Base-by-base conservation (phyloP, 2,329 filamentous ascomycete genomes). In the Paracoccidioides brasiliensis region DNA sequence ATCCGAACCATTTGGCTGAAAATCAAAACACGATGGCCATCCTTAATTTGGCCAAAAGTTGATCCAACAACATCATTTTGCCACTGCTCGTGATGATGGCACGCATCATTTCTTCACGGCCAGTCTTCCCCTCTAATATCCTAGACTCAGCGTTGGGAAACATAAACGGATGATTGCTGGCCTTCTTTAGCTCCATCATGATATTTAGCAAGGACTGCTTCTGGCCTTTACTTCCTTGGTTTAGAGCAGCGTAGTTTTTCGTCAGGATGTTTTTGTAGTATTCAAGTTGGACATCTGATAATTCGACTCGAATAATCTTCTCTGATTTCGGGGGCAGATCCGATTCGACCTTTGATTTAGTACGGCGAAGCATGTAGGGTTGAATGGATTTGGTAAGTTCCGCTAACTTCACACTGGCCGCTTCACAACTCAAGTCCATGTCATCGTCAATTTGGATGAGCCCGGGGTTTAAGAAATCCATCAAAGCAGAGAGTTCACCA, bases 1-100 rank as follows among this genome's bases (percentile, higher is more conserved):
- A 98, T 97, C 68, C 89, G 94, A 40, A 98, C 94, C 93, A 98
- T 98, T 69, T 98, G 93, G 69, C 91, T 97, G 76, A 98, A 98
- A 61, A 98, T 97, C 60, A 98, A 75, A 10, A 98, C 94, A 55
- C 93, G 88, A 71, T 98, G 93, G 50, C 88, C 89, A 66, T 98
- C 93, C 86, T 95, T 61, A 98, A 75, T 72, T 98, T 98, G 5
- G 86, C 86, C 9, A 98, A 79, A n/a, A 98, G 82, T 67, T 90
- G 89, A 64, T 98, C 93, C 6, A 98, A 81, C 51, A 98, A 78
- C 90, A 97, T 97, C 93, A 98, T 96, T 74, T 98, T 98, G 63
- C 94, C 94, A 72, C 93, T 98, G 67, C 90, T 95, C 3, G 90
- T 91, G 66, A 98, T 95, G 58, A 98, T 80, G 22, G 88, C 88